Evolutionary conservation across 495 filamentous ascomycete genomes (phyloP).

Genomic region (Lophiotrema nucula): DNA sequence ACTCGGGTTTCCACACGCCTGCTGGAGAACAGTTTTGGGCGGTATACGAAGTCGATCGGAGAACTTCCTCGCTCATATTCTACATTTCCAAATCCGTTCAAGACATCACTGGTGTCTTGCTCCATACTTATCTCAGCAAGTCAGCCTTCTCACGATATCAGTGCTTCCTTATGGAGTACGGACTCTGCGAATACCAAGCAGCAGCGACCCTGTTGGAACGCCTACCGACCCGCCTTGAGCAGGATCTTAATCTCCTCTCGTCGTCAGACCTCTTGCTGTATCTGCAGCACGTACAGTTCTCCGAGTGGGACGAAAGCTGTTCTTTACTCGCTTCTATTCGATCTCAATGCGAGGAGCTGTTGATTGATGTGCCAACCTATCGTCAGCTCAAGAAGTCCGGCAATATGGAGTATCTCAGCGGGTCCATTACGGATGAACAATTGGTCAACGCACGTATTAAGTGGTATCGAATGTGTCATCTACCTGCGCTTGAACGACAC

Average conservation of each 20-base stretch:
- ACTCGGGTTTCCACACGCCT: constrained; percentile 55
- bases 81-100: constrained; percentile 57
- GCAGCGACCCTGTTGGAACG: constrained; percentile 37
- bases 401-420: constrained; percentile 52
- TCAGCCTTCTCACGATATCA: constrained; percentile 50
- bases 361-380: constrained; percentile 52
- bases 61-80: constrained; percentile 44
- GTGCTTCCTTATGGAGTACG: constrained; percentile 53
- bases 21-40: constrained; percentile 55
- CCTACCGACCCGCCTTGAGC: constrained; percentile 49
- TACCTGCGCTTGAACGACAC: constrained; percentile 43
- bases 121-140: constrained; percentile 58
- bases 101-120: constrained; percentile 50
- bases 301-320: constrained; percentile 36
- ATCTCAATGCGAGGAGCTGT: constrained; percentile 44
- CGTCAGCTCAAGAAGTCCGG: constrained; percentile 51
- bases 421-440: constrained; percentile 43
- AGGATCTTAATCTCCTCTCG: constrained; percentile 56
- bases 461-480: constrained; percentile 53
- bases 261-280: constrained; percentile 53
- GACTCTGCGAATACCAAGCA: constrained; percentile 39
- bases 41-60: constrained; percentile 50
- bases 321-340: constrained; percentile 24
- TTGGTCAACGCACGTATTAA: constrained; percentile 50
- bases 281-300: constrained; percentile 51